These are phyloP conservation scores for Vanilla planifolia DNA, from an alignment of 106 monocot species.

Conservation along the genomic window DNA sequence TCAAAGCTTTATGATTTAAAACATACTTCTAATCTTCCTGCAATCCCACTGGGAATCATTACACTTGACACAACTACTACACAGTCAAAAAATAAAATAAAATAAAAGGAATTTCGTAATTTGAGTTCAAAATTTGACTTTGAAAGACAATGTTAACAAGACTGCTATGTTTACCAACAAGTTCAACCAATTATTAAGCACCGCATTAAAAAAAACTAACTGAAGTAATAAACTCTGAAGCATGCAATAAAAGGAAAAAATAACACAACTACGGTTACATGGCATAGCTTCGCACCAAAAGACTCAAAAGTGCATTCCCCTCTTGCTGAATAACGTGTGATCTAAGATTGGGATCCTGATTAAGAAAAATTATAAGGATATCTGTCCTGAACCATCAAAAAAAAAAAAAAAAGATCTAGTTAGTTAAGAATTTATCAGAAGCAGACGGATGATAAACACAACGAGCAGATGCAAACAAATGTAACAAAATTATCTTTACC, in stretches of 20 bases:
- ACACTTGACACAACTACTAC: too few relatives aligned
- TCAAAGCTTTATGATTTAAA: too few relatives aligned
- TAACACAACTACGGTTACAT: background rate
- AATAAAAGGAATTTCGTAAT: too few relatives aligned
- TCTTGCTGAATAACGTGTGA: constrained; percentile 55
- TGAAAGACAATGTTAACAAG: too few relatives aligned
- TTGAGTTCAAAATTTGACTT: too few relatives aligned
- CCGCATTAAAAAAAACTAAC: too few relatives aligned
- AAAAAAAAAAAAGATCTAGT: constrained; percentile 6
- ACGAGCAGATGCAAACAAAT: background rate
- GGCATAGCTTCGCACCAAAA: constrained; percentile 36
- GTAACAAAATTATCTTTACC: constrained; percentile 39
- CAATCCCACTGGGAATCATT: too few relatives aligned
- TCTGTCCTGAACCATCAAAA: constrained; percentile 50
- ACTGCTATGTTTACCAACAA: too few relatives aligned
- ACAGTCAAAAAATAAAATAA: too few relatives aligned
- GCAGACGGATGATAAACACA: background rate
- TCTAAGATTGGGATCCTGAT: constrained; percentile 56
- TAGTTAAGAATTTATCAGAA: background rate
- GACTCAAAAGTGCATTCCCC: constrained; percentile 42
- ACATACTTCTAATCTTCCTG: too few relatives aligned
- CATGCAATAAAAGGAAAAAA: background rate
- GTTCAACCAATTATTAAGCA: too few relatives aligned
- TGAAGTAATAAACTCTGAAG: too few relatives aligned
- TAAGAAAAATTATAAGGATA: constrained; percentile 58